Conservation (phyloP, 1,284 basidiomycete species). For the Tilletia horrida region DNA sequence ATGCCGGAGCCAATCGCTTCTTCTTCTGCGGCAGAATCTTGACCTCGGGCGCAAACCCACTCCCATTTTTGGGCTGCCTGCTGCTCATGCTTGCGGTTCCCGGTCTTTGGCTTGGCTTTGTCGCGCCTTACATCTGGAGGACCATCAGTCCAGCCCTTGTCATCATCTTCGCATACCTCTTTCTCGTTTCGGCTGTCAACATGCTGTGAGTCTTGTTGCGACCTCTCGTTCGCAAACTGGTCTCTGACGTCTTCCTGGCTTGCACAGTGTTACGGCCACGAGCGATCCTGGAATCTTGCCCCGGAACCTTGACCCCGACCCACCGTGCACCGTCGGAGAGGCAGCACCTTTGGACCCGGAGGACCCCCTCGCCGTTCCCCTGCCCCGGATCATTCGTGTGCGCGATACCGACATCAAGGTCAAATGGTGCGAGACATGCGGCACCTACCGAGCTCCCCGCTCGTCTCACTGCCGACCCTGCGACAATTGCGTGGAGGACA, state of each 20-base stretch:
- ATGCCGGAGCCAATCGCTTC: slow-evolving; percentile 41
- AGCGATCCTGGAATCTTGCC: slow-evolving; percentile 53
- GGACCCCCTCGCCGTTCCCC: slow-evolving; percentile 26
- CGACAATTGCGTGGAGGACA: slow-evolving; percentile 54
- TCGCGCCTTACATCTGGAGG: slow-evolving; percentile 37
- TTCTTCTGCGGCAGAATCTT: slow-evolving; percentile 40
- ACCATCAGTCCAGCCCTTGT: slow-evolving; percentile 40
- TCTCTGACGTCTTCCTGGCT: background rate
- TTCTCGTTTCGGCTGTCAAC: slow-evolving; percentile 32
- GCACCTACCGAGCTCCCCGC: slow-evolving; percentile 50
- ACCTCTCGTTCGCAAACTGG: too few species aligned
- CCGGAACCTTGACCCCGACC: slow-evolving; percentile 46
- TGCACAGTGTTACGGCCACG: slow-evolving; percentile 38
- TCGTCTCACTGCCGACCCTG: slow-evolving; percentile 53
- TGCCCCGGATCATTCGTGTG: slow-evolving; percentile 27
- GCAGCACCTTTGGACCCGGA: slow-evolving; percentile 21
- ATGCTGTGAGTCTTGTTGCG: slow-evolving; percentile 41
- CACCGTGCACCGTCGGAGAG: slow-evolving; percentile 38
- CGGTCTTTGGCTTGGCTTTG: slow-evolving; percentile 46
- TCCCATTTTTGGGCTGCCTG: slow-evolving; percentile 37
- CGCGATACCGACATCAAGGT: slow-evolving; percentile 30
- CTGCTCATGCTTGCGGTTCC: slow-evolving; percentile 36
- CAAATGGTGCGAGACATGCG: slow-evolving; percentile 54
- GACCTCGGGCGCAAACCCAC: slow-evolving; percentile 43
- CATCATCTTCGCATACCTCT: slow-evolving; percentile 43